Percentiles rank a stretch among this genome's conserved stretches.
Evolutionary conservation across 345 rosid genomes (phyloP).

Genomic region (Camelina neglecta): DNA sequence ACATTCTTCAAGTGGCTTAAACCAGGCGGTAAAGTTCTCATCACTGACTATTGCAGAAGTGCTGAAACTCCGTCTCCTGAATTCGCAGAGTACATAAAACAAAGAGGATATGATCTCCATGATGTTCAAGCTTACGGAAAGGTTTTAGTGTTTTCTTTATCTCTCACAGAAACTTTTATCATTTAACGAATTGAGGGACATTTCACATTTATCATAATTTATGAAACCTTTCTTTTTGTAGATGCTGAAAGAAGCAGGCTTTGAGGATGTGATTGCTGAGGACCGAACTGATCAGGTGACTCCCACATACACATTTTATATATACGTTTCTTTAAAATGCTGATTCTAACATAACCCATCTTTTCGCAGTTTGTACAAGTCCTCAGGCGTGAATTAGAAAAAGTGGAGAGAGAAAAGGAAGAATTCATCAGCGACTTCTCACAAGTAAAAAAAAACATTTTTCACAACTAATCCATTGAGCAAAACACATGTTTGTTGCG

Average conservation of each 20-base stretch:
- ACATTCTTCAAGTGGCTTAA: conserved; percentile 92
- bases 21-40: conserved; percentile 94
- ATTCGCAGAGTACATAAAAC: conserved; percentile 70
- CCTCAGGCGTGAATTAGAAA: conserved; percentile 62
- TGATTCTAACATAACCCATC: conserved; percentile 1
- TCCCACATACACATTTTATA: neutral
- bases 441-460: conserved; percentile 44
- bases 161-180: neutral
- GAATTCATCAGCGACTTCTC: conserved; percentile 77
- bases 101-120: conserved; percentile 98
- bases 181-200: neutral
- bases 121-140: conserved; percentile 82
- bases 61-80: conserved; percentile 66
- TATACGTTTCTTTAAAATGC: neutral
- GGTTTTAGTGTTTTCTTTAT: conserved; percentile 44
- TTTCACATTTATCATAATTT: neutral
- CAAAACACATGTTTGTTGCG: neutral
- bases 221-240: conserved; percentile 31
- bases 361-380: conserved; percentile 66
- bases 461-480: neutral
- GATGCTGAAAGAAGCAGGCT: conserved; percentile 94
- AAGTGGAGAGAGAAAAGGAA: conserved; percentile 77
- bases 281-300: conserved; percentile 86
- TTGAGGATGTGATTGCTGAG: conserved; percentile 73
- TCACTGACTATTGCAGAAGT: conserved; percentile 78